Evolutionary conservation across 139 green algal genomes (phyloP).

Genomic region (Ettlia oleoabundans): DNA sequence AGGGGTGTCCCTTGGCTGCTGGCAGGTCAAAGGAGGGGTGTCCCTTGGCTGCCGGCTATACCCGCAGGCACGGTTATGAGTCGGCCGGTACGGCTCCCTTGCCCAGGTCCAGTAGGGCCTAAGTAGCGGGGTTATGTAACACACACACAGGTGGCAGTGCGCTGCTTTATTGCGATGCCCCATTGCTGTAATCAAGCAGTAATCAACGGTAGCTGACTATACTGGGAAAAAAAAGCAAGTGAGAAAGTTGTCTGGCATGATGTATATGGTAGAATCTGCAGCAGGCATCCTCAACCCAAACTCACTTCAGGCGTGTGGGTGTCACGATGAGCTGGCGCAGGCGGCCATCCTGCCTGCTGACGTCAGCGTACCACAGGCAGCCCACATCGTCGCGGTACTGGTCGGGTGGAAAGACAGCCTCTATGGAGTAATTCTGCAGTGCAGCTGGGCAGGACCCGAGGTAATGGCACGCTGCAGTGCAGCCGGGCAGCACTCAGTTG

Average conservation of each 20-base stretch:
- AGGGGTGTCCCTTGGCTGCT: not conserved
- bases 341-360: not conserved
- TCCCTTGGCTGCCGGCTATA: not conserved
- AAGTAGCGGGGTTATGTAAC: too few relatives aligned
- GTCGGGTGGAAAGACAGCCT: not conserved
- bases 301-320: conserved; percentile 36
- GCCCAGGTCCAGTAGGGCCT: too few relatives aligned
- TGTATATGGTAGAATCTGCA: not conserved
- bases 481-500: too few relatives aligned
- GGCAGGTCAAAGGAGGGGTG: not conserved
- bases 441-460: not conserved
- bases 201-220: too few relatives aligned
- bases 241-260: too few relatives aligned
- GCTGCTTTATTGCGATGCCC: too few relatives aligned
- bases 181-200: too few relatives aligned
- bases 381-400: conserved; percentile 26
- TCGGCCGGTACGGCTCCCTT: too few relatives aligned
- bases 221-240: not conserved
- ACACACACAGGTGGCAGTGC: too few relatives aligned
- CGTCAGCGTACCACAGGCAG: conserved; percentile 32
- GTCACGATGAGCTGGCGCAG: conserved; percentile 27
- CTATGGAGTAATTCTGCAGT: conserved; percentile 14
- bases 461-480: not conserved
- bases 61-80: too few relatives aligned
- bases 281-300: not conserved